A percentile compares a stretch with the other conserved stretches of the same genome.
Evolutionary conservation across 345 rosid species (phyloP).

Genomic region (Raphanus sativus): DNA sequence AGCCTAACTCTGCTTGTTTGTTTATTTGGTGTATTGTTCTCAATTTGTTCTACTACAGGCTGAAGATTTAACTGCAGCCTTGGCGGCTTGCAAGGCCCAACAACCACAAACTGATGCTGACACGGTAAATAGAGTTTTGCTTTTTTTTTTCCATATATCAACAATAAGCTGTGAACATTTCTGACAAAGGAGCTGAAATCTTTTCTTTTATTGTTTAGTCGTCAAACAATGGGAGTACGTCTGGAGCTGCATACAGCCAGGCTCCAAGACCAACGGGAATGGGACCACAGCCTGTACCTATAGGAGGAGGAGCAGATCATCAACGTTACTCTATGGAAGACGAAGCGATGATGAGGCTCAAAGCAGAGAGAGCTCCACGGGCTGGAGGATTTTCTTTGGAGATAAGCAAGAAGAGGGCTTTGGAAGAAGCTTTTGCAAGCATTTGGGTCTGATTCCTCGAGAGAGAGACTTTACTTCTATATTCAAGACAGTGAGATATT

Average conservation of each 20-base stretch:
- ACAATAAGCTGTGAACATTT: background rate
- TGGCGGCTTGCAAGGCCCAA: conserved; percentile 76
- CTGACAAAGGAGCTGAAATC: conserved; percentile 4
- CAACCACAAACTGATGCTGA: conserved; percentile 54
- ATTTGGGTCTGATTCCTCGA: conserved; percentile 64
- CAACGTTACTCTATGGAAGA: conserved; percentile 62
- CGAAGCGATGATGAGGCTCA: conserved; percentile 67
- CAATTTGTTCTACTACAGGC: conserved; percentile 54
- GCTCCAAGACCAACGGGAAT: conserved; percentile 70
- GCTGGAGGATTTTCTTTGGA: conserved; percentile 93
- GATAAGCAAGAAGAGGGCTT: conserved; percentile 77
- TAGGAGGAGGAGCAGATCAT: conserved; percentile 50
- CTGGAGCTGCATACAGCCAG: conserved; percentile 66
- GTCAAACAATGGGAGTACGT: conserved; percentile 50
- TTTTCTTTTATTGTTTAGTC: conserved; percentile 11
- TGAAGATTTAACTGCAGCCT: conserved; percentile 81
- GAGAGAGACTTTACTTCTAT: background rate
- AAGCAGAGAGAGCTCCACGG: conserved; percentile 69
- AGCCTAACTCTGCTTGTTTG: background rate
- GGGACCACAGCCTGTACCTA: conserved; percentile 76
- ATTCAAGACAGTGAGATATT: background rate
- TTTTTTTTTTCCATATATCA: background rate
- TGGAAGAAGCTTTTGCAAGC: conserved; percentile 91
- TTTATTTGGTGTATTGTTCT: background rate
- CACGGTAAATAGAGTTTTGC: conserved; percentile 49